Base-by-base conservation (phyloP, 768 basidiomycete genomes). In the Grammothele lineata region DNA sequence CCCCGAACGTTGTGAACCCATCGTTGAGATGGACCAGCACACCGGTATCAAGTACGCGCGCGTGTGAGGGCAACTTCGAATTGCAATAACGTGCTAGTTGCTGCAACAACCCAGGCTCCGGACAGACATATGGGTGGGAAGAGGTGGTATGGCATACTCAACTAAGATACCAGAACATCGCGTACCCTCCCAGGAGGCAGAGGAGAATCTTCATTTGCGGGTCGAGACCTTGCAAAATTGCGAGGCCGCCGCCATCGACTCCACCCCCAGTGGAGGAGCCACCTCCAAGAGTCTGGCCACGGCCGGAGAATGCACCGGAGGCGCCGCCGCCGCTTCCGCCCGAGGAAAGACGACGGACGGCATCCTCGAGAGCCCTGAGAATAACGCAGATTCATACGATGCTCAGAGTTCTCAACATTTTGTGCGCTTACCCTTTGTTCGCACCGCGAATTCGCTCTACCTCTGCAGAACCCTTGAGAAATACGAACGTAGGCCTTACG, bases 401-500 rank as follows among this genome's bases (percentile, higher is more conserved):
- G 23, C 24, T 12, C 8, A 17, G 5, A 36, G 6, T 14, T 14
- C 21, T 10, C 24, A 4, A 27, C 26, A 33, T 17, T 10, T 7
- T n/a, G n/a, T n/a, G n/a, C 21, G 66, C 78, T 48, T 58, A 92
- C 88, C 60, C 57, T 60, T 63, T 76, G 60, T 92, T 70, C 11
- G 88, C 88, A 5, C 90, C 90, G 43, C 73, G 76, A 22, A 92
- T 80, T 67, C 74, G 74, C 57, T 87, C 85, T 18, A 91, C 75
- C 59, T 87, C 80, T 2, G 70, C 70, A 32, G 62, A 69, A 17
- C 85, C 86, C 57, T 78, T 82, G 49, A 92, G 57, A 62, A 92
- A 89, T 26, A 92, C 61, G 53, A 92, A 92, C 0, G 90, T 90
- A 2, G 90, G 90, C 90, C 88, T 90, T 44, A 11, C 22, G 21